phyloP scores from a whole-genome alignment of 768 basidiomycete genomes.

The Panaeolus papilionaceus region DNA sequence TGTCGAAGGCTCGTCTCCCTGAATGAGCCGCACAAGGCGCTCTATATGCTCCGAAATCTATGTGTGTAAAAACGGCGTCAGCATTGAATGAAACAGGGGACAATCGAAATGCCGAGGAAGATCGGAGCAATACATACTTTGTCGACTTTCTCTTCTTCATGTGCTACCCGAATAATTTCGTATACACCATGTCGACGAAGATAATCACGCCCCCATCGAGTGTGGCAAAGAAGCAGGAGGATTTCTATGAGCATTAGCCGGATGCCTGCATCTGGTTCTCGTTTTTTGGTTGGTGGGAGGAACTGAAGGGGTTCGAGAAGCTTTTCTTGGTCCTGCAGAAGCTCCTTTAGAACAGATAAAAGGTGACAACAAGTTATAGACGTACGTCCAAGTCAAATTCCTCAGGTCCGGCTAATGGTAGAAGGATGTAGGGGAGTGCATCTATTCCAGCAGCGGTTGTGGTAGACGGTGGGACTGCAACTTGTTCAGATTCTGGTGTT shows the following conservation, averaged over 20 bases:
- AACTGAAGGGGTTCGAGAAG: slow-evolving; percentile 87
- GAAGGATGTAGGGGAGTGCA: slow-evolving; percentile 81
- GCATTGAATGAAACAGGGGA: slow-evolving; percentile 4
- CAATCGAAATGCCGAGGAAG: background rate
- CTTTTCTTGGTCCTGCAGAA: slow-evolving; percentile 80
- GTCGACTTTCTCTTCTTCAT: slow-evolving; percentile 80
- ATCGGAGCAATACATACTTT: slow-evolving; percentile 52
- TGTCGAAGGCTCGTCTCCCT: slow-evolving; percentile 69
- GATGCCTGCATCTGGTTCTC: slow-evolving; percentile 80
- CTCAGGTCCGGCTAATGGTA: slow-evolving; percentile 94
- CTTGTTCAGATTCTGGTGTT: slow-evolving; percentile 61
- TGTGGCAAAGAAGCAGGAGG: slow-evolving; percentile 86
- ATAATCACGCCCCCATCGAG: slow-evolving; percentile 85
- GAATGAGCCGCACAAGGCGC: slow-evolving; percentile 84
- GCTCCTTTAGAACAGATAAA: background rate
- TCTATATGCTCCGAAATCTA: slow-evolving; percentile 90
- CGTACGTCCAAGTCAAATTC: slow-evolving; percentile 91
- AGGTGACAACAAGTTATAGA: background rate
- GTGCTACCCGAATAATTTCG: slow-evolving; percentile 79
- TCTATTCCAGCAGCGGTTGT: slow-evolving; percentile 76
- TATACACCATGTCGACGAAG: slow-evolving; percentile 85
- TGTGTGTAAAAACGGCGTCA: background rate
- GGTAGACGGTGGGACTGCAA: slow-evolving; percentile 65
- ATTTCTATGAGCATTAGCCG: slow-evolving; percentile 90
- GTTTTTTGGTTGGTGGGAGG: slow-evolving; percentile 80